phyloP scores from a whole-genome alignment of 2,329 filamentous ascomycete species.

The Verruconis gallopava region DNA sequence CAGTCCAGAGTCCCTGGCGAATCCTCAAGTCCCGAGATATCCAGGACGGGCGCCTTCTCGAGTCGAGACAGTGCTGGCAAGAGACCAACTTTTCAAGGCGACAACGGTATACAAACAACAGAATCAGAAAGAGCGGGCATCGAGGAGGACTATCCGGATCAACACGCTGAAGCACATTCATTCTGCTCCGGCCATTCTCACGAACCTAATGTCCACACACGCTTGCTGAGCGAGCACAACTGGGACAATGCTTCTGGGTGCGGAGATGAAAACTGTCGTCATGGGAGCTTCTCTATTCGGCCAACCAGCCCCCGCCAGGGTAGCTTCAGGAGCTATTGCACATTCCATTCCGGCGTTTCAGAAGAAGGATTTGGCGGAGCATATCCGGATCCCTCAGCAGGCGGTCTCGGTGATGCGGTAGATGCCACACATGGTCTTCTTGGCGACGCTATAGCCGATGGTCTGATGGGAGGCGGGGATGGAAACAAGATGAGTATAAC shows the following conservation, averaged over 20 bases:
- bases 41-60: not conserved
- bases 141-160: conserved; percentile 15
- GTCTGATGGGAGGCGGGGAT: conserved; percentile 27
- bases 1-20: conserved; percentile 1
- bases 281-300: conserved; percentile 57
- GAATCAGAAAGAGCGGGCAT: conserved; percentile 18
- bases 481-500: conserved; percentile 62
- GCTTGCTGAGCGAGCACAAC: conserved; percentile 25
- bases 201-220: conserved; percentile 23
- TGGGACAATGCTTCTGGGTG: conserved; percentile 21
- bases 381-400: conserved; percentile 22
- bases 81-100: conserved; percentile 1
- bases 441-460: conserved; percentile 31
- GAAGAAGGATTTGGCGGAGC: conserved; percentile 25
- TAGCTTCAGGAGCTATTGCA: conserved; percentile 40
- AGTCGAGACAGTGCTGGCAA: not conserved
- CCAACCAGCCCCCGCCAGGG: conserved; percentile 38
- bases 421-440: conserved; percentile 27
- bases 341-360: conserved; percentile 28
- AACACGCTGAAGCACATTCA: conserved; percentile 2
- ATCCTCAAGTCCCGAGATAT: conserved; percentile 2
- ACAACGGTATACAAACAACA: conserved; percentile 21
- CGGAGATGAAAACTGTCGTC: conserved; percentile 40
- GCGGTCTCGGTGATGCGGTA: conserved; percentile 17
- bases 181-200: not conserved